Evolutionary conservation across 2,329 filamentous ascomycete genomes (phyloP).

Genomic region (Sclerotinia borealis): DNA sequence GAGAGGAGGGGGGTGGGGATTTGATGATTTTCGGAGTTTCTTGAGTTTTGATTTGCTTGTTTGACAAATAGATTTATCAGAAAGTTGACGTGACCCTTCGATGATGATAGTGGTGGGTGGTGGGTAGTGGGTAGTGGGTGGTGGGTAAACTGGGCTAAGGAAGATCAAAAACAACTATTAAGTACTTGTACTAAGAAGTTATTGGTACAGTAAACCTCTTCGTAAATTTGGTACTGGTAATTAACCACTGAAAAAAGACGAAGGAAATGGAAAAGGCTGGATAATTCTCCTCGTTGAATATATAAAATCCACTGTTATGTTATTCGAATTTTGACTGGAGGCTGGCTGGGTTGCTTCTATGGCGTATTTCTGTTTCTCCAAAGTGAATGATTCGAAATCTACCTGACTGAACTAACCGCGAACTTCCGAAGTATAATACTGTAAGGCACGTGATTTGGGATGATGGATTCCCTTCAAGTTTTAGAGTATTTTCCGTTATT

Average conservation of each 20-base stretch:
- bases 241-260: not conserved
- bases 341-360: not conserved
- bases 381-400: too few species aligned
- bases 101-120: not conserved
- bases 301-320: not conserved
- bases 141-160: not conserved
- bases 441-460: not conserved
- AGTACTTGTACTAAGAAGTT: not conserved
- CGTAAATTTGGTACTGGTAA: not conserved
- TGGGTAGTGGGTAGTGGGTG: not conserved
- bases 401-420: not conserved
- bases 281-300: not conserved
- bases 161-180: not conserved
- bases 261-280: not conserved
- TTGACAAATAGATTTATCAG: conserved; percentile 11
- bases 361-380: not conserved
- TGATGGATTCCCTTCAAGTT: not conserved
- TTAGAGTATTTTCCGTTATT: not conserved
- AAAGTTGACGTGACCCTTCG: conserved; percentile 1
- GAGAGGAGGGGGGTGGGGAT: not conserved
- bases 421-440: not conserved
- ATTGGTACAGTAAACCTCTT: not conserved
- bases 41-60: conserved; percentile 3
- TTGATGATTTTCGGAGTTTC: not conserved
- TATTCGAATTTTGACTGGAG: too few species aligned